A percentile compares a stretch with the other conserved stretches of the same genome.
phyloP scores from a whole-genome alignment of 139 green algal genomes.

The Chlamydomonas sp. region DNA sequence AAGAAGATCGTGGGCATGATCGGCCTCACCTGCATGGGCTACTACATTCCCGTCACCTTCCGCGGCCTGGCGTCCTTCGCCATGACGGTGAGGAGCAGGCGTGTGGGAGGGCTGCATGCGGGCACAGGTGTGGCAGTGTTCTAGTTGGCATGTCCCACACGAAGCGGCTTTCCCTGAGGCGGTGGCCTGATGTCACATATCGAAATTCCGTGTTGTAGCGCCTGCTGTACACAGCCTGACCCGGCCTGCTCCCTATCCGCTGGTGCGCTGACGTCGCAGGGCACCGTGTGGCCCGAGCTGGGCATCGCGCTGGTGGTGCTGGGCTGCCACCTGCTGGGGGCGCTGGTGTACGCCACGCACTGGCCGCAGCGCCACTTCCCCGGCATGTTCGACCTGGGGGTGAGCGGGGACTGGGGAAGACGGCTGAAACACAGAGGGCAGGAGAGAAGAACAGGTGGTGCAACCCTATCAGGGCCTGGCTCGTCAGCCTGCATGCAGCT shows the following conservation, averaged over 20 bases:
- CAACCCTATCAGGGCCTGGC: not conserved
- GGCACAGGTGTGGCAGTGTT: not conserved
- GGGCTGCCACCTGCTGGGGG: constrained; percentile 24
- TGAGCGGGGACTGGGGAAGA: not conserved
- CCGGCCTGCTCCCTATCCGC: not conserved
- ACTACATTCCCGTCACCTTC: constrained; percentile 29
- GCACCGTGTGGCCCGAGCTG: constrained; percentile 18
- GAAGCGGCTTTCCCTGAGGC: too few relatives aligned
- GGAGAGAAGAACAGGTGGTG: not conserved
- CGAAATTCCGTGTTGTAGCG: too few relatives aligned
- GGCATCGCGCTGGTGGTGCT: constrained; percentile 35
- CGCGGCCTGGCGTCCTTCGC: constrained; percentile 8
- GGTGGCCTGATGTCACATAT: too few relatives aligned
- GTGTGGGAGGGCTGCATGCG: not conserved
- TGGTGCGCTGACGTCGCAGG: not conserved
- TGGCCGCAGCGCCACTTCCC: constrained; percentile 36
- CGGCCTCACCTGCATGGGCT: constrained; percentile 32
- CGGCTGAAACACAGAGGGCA: not conserved
- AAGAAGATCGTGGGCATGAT: constrained; percentile 20
- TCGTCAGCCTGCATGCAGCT: not conserved
- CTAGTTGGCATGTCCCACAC: too few relatives aligned
- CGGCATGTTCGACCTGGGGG: constrained; percentile 24
- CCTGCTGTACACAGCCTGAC: too few relatives aligned
- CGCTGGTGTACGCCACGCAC: constrained; percentile 22
- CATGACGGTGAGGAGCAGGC: not conserved